phyloP scores from a whole-genome alignment of 768 basidiomycete genomes.

The Boletus reticulatus region DNA sequence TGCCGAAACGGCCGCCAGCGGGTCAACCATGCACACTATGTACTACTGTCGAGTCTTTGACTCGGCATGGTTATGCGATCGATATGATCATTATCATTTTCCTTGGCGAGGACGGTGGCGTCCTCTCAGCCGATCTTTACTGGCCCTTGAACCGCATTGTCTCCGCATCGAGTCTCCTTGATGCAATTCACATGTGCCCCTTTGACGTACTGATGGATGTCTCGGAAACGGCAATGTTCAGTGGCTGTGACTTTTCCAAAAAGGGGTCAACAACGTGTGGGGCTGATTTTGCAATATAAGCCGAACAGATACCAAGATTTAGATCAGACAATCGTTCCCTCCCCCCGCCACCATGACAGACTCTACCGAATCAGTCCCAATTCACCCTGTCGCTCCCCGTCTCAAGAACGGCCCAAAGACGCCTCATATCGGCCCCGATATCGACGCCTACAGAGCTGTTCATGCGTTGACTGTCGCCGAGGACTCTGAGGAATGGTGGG shows the following conservation, averaged over 20 bases:
- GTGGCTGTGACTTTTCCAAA: conserved; percentile 18
- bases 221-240: neutral
- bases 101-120: too few species aligned
- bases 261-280: conserved; percentile 10
- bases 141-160: conserved; percentile 23
- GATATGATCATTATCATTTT: neutral
- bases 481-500: conserved; percentile 87
- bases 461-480: conserved; percentile 75
- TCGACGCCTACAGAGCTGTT: conserved; percentile 65
- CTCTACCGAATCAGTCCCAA: conserved; percentile 30
- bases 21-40: too few species aligned
- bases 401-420: conserved; percentile 58
- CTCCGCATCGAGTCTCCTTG: conserved; percentile 12
- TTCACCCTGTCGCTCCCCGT: conserved; percentile 78
- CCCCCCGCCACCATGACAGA: conserved; percentile 40
- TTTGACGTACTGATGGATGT: neutral
- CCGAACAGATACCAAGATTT: neutral
- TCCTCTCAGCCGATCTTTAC: conserved; percentile 23
- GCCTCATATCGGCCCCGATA: conserved; percentile 79
- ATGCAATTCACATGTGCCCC: neutral
- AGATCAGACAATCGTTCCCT: neutral
- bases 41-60: too few species aligned
- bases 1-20: too few species aligned
- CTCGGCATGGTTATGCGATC: neutral
- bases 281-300: conserved; percentile 17